Evolutionary conservation across 1,284 basidiomycete species (phyloP).

Genomic region (Trichosporon ovoides): DNA sequence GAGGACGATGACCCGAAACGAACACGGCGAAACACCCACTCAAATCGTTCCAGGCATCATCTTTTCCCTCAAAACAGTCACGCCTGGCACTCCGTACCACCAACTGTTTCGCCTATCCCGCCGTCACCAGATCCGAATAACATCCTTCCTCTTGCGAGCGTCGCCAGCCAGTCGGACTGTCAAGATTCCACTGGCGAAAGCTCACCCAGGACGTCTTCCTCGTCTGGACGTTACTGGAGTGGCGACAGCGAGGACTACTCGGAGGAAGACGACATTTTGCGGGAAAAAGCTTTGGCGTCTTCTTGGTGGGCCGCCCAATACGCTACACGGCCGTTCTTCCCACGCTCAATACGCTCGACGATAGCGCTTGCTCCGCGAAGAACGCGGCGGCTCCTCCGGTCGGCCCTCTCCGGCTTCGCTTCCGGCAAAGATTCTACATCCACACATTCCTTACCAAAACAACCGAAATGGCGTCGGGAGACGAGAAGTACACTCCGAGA

Average conservation of each 20-base stretch:
- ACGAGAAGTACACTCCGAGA: background rate
- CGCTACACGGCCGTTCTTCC: background rate
- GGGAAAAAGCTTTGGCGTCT: background rate
- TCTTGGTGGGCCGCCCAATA: background rate
- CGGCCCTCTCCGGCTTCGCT: slow-evolving; percentile 20
- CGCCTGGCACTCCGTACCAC: background rate
- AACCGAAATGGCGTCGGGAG: slow-evolving; percentile 22
- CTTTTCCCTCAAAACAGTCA: background rate
- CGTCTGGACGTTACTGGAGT: slow-evolving; percentile 1
- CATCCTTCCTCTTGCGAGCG: slow-evolving; percentile 1
- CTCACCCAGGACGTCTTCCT: background rate
- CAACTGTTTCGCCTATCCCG: background rate
- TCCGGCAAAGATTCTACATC: slow-evolving; percentile 19
- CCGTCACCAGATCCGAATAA: slow-evolving; percentile 1
- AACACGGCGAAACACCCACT: background rate
- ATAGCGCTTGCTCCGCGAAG: background rate
- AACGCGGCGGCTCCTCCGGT: background rate
- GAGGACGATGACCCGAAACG: background rate
- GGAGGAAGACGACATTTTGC: background rate
- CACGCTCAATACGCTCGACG: background rate
- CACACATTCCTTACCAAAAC: slow-evolving; percentile 25
- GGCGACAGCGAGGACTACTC: slow-evolving; percentile 1
- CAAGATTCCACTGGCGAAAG: background rate
- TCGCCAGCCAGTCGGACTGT: slow-evolving; percentile 1
- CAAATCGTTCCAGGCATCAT: background rate